A percentile compares a stretch with the other conserved stretches of the same genome.
phyloP scores from a whole-genome alignment of 2,329 filamentous ascomycete species.

The Xylaria multiplex region DNA sequence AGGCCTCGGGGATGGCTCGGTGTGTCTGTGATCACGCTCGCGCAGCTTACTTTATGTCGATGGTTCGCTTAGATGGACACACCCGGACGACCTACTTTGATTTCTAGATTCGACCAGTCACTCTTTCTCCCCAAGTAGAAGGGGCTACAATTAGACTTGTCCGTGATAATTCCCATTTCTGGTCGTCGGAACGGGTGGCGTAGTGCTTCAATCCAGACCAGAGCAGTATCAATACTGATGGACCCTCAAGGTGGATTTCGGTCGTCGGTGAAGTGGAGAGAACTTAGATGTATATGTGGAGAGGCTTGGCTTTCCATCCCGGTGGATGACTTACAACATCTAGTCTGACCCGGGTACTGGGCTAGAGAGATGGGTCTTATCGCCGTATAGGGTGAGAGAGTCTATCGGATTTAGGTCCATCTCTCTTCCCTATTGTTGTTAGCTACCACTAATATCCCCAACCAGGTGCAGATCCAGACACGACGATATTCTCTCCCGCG shows the following conservation, averaged over 20 bases:
- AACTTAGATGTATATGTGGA: conserved; percentile 10
- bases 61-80: conserved; percentile 14
- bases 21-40: conserved; percentile 14
- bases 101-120: background rate
- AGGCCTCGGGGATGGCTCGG: conserved; percentile 41
- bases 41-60: conserved; percentile 13
- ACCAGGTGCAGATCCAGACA: too few species aligned
- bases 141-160: background rate
- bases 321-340: conserved; percentile 3
- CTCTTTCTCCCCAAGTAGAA: background rate
- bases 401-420: background rate
- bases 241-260: conserved; percentile 29
- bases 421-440: too few species aligned
- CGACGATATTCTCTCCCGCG: too few species aligned
- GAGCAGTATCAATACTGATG: background rate
- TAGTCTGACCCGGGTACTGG: too few species aligned
- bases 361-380: background rate
- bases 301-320: conserved; percentile 26
- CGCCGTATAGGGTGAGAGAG: background rate
- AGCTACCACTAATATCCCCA: too few species aligned
- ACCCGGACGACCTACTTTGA: conserved; percentile 13
- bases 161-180: background rate
- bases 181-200: background rate
- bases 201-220: conserved; percentile 4
- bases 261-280: conserved; percentile 45